phyloP scores from a whole-genome alignment of 805 yeast genomes.

The Kuraishia ogatae region DNA sequence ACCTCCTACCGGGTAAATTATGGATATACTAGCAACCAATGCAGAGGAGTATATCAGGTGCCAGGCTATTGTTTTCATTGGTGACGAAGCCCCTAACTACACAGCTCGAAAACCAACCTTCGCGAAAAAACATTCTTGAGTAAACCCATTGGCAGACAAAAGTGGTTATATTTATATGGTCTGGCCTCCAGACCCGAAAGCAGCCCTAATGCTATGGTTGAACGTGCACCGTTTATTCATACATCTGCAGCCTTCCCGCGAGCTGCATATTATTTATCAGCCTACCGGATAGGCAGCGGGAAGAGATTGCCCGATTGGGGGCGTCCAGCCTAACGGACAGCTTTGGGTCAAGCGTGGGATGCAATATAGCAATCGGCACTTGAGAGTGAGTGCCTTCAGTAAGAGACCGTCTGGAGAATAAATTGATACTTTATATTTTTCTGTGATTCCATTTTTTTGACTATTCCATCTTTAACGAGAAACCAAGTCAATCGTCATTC shows the following conservation, averaged over 20 bases:
- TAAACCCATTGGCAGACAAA: too few species aligned
- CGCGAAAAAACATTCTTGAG: too few species aligned
- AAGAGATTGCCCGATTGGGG: not conserved
- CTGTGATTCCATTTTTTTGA: not conserved
- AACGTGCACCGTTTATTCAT: not conserved
- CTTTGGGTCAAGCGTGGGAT: not conserved
- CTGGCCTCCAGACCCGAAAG: too few species aligned
- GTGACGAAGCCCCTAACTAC: too few species aligned
- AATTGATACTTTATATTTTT: not conserved
- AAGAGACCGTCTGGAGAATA: not conserved
- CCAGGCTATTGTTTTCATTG: too few species aligned
- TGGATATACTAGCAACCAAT: too few species aligned
- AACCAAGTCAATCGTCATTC: not conserved
- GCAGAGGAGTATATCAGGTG: too few species aligned
- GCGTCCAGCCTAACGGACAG: not conserved
- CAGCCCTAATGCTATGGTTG: too few species aligned
- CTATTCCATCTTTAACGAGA: not conserved
- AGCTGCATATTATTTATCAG: not conserved
- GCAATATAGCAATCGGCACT: not conserved
- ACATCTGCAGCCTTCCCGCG: not conserved
- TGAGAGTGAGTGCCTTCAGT: not conserved
- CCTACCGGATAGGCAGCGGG: not conserved
- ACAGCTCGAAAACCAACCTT: too few species aligned
- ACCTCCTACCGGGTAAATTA: too few species aligned
- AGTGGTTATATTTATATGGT: too few species aligned